These are phyloP conservation scores for Wickerhamomyces alni DNA, from an alignment of 805 yeast species.

Conservation along the genomic window DNA sequence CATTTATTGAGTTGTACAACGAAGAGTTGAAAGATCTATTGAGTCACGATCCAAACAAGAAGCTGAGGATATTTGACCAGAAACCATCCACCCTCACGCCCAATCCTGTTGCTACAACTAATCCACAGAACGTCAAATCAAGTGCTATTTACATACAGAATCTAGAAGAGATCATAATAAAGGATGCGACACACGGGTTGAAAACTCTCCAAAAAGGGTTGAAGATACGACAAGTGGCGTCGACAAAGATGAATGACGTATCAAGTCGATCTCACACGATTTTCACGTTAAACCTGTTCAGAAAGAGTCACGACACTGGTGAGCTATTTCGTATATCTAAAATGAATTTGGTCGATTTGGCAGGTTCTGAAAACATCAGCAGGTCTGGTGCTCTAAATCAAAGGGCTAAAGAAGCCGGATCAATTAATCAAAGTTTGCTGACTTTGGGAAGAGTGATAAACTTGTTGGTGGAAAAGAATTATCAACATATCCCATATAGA, in stretches of 20 bases:
- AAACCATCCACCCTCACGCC: constrained; percentile 6
- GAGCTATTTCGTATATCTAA: constrained; percentile 55
- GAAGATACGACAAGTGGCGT: constrained; percentile 55
- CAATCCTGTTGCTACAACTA: constrained; percentile 2
- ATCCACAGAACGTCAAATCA: constrained; percentile 10
- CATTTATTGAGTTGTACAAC: constrained; percentile 81
- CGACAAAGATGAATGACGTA: constrained; percentile 66
- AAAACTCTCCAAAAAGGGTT: constrained; percentile 50
- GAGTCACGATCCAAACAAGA: constrained; percentile 36
- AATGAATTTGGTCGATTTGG: constrained; percentile 86
- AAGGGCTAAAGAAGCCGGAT: constrained; percentile 90
- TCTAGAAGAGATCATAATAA: constrained; percentile 53
- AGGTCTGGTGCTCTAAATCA: constrained; percentile 83
- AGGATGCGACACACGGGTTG: constrained; percentile 51
- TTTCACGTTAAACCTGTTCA: constrained; percentile 57
- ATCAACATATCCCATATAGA: constrained; percentile 75
- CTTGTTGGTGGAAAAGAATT: constrained; percentile 52
- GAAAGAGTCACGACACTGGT: constrained; percentile 34
- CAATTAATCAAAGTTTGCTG: constrained; percentile 81
- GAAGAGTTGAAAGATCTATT: constrained; percentile 78
- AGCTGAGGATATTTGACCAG: constrained; percentile 46
- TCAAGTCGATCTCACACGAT: constrained; percentile 78
- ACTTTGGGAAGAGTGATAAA: constrained; percentile 89
- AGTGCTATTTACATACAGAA: constrained; percentile 50
- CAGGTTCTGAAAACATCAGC: constrained; percentile 89